phyloP scores from a whole-genome alignment of 768 basidiomycete species.

The Boletus pseudo-olivaceus region DNA sequence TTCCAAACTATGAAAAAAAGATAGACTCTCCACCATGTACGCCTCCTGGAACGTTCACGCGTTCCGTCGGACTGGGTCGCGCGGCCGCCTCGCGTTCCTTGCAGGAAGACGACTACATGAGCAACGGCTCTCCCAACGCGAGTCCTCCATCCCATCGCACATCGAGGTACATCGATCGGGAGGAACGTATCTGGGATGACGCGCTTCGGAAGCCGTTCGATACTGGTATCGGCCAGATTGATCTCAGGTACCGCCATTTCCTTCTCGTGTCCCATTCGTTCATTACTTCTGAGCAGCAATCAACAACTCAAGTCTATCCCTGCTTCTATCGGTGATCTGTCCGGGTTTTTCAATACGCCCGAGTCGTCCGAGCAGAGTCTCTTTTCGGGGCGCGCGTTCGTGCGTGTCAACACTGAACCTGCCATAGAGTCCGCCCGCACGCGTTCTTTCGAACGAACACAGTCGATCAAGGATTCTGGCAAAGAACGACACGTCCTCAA shows the following conservation, averaged over 20 bases:
- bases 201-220: slow-evolving; percentile 44
- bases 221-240: slow-evolving; percentile 45
- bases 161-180: slow-evolving; percentile 24
- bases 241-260: slow-evolving; percentile 47
- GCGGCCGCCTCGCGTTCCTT: slow-evolving; percentile 15
- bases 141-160: slow-evolving; percentile 12
- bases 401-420: slow-evolving; percentile 37
- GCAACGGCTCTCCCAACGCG: slow-evolving; percentile 6
- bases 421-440: slow-evolving; percentile 16
- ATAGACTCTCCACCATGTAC: slow-evolving; percentile 17
- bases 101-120: slow-evolving; percentile 26
- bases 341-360: slow-evolving; percentile 43
- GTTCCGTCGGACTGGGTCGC: slow-evolving; percentile 13
- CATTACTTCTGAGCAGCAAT: slow-evolving; percentile 29
- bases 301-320: slow-evolving; percentile 48
- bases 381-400: slow-evolving; percentile 25
- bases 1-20: slow-evolving; percentile 45
- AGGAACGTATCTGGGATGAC: slow-evolving; percentile 46
- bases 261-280: slow-evolving; percentile 6
- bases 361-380: slow-evolving; percentile 32
- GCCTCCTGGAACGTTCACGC: slow-evolving; percentile 20
- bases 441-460: slow-evolving; percentile 26
- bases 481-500: slow-evolving; percentile 49
- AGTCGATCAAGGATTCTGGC: slow-evolving; percentile 31
- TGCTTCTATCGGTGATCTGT: slow-evolving; percentile 42